Evolutionary conservation across 352 stramenopile species (phyloP).

Genomic region (Pythium phragmiticola): DNA sequence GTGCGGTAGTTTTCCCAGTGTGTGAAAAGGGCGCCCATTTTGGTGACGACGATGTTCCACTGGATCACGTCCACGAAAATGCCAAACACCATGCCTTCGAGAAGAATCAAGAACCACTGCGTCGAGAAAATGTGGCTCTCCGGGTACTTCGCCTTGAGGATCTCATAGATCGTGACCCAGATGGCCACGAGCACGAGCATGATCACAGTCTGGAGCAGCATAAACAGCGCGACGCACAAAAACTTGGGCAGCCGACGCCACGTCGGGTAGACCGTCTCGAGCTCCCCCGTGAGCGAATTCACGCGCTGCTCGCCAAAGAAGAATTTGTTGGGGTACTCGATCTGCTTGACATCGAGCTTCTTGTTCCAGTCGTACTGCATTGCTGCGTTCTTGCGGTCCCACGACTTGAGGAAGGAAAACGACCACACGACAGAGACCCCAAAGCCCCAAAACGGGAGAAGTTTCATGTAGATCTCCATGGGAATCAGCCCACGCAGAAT

Average conservation of each 20-base stretch:
- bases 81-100: conserved; percentile 81
- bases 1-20: conserved; percentile 89
- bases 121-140: conserved; percentile 76
- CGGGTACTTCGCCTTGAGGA: conserved; percentile 82
- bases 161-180: conserved; percentile 88
- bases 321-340: conserved; percentile 82
- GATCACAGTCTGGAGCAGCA: conserved; percentile 80
- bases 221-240: conserved; percentile 74
- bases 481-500: conserved; percentile 49
- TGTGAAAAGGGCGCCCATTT: conserved; percentile 80
- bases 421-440: conserved; percentile 79
- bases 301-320: conserved; percentile 67
- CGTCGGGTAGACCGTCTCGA: conserved; percentile 62
- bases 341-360: conserved; percentile 80
- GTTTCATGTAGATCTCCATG: conserved; percentile 72
- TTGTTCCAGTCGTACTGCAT: conserved; percentile 84
- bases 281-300: conserved; percentile 72
- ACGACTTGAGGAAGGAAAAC: conserved; percentile 83
- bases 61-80: conserved; percentile 89
- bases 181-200: conserved; percentile 85
- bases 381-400: conserved; percentile 72
- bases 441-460: conserved; percentile 82
- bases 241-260: conserved; percentile 78
- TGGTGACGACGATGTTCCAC: conserved; percentile 90
- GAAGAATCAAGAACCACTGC: conserved; percentile 82